These are phyloP conservation scores for Escovopsis weberi DNA, from an alignment of 2,329 filamentous ascomycete genomes.

Conservation along the genomic window DNA sequence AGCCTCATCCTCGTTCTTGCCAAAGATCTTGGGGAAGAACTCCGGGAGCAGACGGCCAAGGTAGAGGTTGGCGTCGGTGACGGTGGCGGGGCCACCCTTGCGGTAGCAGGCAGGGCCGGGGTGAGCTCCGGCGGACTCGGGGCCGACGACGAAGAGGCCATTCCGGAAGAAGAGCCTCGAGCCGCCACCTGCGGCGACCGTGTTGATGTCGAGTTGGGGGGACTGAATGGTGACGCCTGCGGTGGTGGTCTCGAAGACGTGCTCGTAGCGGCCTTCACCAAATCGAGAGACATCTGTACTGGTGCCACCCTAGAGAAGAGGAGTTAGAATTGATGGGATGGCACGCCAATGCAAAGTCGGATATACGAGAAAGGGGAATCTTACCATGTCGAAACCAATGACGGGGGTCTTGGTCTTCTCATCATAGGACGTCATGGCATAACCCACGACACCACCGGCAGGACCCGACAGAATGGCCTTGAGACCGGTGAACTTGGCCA, in stretches of 20 bases:
- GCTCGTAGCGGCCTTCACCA: constrained; percentile 72
- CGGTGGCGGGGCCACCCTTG: constrained; percentile 76
- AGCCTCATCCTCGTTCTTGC: constrained; percentile 70
- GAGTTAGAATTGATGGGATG: not conserved
- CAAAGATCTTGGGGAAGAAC: constrained; percentile 93
- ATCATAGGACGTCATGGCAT: constrained; percentile 84
- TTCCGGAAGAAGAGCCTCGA: constrained; percentile 78
- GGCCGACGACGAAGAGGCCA: constrained; percentile 79
- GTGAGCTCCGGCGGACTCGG: constrained; percentile 77
- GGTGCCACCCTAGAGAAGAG: constrained; percentile 48
- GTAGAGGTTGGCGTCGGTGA: constrained; percentile 86
- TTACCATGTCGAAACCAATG: constrained; percentile 82
- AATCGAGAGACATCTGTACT: constrained; percentile 86
- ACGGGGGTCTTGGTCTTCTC: constrained; percentile 67
- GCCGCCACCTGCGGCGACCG: constrained; percentile 80
- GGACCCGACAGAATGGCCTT: constrained; percentile 79
- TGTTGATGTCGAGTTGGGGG: constrained; percentile 88
- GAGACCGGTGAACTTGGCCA: constrained; percentile 69
- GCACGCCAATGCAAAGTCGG: too few relatives aligned
- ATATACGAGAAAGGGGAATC: not conserved
- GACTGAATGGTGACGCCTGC: constrained; percentile 90
- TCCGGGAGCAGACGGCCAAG: constrained; percentile 74
- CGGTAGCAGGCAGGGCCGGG: constrained; percentile 85
- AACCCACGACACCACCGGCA: constrained; percentile 86
- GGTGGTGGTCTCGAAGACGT: constrained; percentile 88